Percentiles rank a stretch among this genome's conserved stretches.
These are phyloP conservation scores for Metarhizium humberi DNA, from an alignment of 2,329 filamentous ascomycete genomes.

Conservation along the genomic window DNA sequence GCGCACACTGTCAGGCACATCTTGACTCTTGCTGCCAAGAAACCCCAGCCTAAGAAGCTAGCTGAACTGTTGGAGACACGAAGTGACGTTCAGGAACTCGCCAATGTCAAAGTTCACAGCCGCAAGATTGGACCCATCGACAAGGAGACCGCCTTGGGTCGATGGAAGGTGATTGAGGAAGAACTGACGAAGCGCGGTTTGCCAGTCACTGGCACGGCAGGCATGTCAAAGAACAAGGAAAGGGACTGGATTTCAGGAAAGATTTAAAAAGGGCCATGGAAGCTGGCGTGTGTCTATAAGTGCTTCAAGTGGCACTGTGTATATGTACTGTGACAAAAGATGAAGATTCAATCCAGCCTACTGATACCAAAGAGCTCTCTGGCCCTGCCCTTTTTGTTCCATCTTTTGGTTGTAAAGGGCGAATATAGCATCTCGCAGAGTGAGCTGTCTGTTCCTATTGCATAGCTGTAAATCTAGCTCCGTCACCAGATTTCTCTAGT, in stretches of 20 bases:
- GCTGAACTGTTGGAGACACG: conserved; percentile 45
- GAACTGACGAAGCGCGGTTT: conserved; percentile 56
- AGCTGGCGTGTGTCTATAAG: background rate
- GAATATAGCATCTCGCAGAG: too few relatives aligned
- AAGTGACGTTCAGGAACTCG: conserved; percentile 37
- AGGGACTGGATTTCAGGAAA: conserved; percentile 32
- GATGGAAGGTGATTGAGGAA: conserved; percentile 71
- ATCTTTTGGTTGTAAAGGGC: background rate
- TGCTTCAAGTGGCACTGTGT: background rate
- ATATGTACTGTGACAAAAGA: conserved; percentile 1
- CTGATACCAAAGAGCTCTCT: background rate
- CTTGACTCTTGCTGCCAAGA: conserved; percentile 41
- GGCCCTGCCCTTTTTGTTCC: background rate
- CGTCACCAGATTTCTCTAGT: too few relatives aligned
- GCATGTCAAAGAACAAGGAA: conserved; percentile 32
- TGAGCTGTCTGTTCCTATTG: too few relatives aligned
- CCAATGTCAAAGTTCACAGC: conserved; percentile 62
- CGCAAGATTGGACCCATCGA: conserved; percentile 61
- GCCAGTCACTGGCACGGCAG: conserved; percentile 41
- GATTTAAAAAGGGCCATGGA: conserved; percentile 10
- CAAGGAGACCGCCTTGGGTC: conserved; percentile 60
- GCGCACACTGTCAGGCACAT: conserved; percentile 45
- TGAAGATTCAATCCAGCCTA: background rate
- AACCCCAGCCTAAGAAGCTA: conserved; percentile 52
- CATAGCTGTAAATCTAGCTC: too few relatives aligned